Evolutionary conservation across 306 rosid species (phyloP), one percentile per base, ranked within the genome.

Genomic region (Quercus mongolica): DNA sequence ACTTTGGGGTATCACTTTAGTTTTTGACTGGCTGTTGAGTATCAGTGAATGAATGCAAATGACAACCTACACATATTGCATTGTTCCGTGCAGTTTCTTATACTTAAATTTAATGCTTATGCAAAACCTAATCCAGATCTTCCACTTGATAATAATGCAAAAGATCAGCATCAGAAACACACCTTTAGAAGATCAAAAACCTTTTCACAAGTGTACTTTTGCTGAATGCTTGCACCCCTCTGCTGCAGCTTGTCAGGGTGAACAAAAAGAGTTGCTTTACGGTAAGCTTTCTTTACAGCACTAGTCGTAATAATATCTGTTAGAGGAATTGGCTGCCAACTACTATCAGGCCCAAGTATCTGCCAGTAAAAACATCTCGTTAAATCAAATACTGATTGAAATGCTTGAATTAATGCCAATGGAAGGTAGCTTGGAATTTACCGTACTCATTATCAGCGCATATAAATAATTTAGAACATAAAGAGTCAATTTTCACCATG

Each of bases 181-280:
- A 92, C 99, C 99, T 94, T 90, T 61, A 94, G 87, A 81, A 94
- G 99, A 91, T 94, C 97, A 67, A 92, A 94, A 87, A 92, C 99
- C 90, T 94, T 94, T 84, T 94, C 99, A 69, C 97, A 94, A 31
- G 73, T 82, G 89, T 91, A 90, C 85, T 92, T 94, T 63, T 94
- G 99, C 82, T 91, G 97, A 77, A 91, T 90, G 89, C 86, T 92
- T 51, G 97, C 99, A 19, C 99, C 97, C 28, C 99, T 90, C 86
- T 94, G 99, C 85, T 94, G 99, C 84, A 94, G 76, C 82, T 91
- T 94, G 91, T 94, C 99, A 20, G 97, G 99, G 83, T 94, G 99
- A 79, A 94, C 97, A 46, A 68, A 91, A 72, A 92, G 97, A 70
- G 99, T 93, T 44, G 97, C 97, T 86, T 88, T 91, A 18, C 95